phyloP scores from a whole-genome alignment of 345 rosid genomes.

The Raphanus raphanistrum region DNA sequence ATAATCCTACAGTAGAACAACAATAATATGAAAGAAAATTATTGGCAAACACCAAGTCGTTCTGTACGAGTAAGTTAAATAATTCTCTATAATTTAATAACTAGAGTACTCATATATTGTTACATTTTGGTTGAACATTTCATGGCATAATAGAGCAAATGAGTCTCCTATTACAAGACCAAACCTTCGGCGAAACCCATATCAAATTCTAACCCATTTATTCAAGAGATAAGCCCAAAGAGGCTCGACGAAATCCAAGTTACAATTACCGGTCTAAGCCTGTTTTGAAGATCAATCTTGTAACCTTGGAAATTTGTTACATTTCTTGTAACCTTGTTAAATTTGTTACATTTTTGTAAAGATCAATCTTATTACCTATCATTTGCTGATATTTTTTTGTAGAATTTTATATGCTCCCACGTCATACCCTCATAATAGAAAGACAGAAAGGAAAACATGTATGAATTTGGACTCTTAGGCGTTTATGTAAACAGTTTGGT shows the following conservation, averaged over 20 bases:
- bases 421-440: neutral
- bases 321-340: neutral
- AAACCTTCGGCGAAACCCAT: neutral
- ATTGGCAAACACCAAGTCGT: neutral
- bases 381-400: neutral
- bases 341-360: neutral
- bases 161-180: neutral
- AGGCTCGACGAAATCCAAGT: neutral
- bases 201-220: neutral
- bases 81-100: neutral
- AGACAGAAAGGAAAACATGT: neutral
- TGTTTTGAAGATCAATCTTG: neutral
- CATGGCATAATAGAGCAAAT: neutral
- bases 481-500: conserved; percentile 7
- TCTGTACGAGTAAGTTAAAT: neutral
- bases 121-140: neutral
- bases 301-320: neutral
- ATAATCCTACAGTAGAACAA: neutral
- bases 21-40: neutral
- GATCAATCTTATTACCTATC: neutral
- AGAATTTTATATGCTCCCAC: neutral
- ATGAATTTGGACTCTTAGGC: neutral
- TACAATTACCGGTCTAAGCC: neutral
- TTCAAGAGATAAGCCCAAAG: neutral
- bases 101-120: neutral